These are phyloP conservation scores for Penicillium sp. DNA, from an alignment of 2,329 filamentous ascomycete species.

Conservation along the genomic window DNA sequence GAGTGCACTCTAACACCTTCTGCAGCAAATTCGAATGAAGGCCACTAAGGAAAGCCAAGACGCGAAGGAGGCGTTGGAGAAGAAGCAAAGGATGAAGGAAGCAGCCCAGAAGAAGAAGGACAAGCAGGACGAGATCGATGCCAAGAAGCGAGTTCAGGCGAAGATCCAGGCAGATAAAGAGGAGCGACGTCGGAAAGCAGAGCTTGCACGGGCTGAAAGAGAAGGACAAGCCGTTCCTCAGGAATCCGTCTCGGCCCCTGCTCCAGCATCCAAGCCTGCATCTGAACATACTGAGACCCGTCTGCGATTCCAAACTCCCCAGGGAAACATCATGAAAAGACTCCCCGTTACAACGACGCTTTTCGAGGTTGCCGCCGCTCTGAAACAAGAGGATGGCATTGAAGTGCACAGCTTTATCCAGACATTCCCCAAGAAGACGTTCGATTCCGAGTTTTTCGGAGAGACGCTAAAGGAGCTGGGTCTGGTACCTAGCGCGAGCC, in stretches of 20 bases:
- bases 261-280: constrained; percentile 64
- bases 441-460: constrained; percentile 75
- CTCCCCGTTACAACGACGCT: constrained; percentile 87
- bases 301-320: constrained; percentile 75
- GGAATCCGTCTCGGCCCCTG: constrained; percentile 49
- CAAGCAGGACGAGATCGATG: constrained; percentile 82
- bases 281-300: constrained; percentile 79
- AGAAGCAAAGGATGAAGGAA: constrained; percentile 91
- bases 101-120: constrained; percentile 84
- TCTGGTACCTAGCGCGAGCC: constrained; percentile 84
- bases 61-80: constrained; percentile 82
- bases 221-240: constrained; percentile 68
- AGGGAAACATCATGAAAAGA: constrained; percentile 82
- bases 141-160: constrained; percentile 85
- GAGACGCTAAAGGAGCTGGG: constrained; percentile 93
- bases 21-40: constrained; percentile 74
- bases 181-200: constrained; percentile 81
- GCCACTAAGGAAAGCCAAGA: constrained; percentile 87
- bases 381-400: constrained; percentile 72
- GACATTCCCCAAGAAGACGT: constrained; percentile 86
- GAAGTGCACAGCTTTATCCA: constrained; percentile 77
- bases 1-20: not conserved
- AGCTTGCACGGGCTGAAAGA: constrained; percentile 82
- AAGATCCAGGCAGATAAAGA: constrained; percentile 96
- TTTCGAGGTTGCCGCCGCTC: constrained; percentile 82